These are phyloP conservation scores for Fusarium sp. DNA, from an alignment of 2,329 filamentous ascomycete species.

Conservation along the genomic window DNA sequence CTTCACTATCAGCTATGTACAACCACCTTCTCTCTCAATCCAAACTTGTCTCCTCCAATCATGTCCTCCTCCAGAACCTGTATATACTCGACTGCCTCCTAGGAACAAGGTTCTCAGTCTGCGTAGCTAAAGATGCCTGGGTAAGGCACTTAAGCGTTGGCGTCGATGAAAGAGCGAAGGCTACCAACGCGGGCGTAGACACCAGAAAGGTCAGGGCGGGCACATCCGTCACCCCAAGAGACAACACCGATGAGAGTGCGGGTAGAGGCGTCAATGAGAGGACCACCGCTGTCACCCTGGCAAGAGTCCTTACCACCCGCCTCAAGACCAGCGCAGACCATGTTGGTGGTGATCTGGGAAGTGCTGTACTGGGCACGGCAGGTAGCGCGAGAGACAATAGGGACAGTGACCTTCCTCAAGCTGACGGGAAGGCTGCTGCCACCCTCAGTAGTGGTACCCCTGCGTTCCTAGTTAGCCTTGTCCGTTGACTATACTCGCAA, in stretches of 20 bases:
- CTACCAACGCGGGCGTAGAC: slow-evolving; percentile 51
- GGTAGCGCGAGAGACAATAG: slow-evolving; percentile 47
- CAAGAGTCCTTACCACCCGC: slow-evolving; percentile 52
- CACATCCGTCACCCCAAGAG: slow-evolving; percentile 53
- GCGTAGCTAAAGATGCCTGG: neutral
- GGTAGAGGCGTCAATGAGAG: slow-evolving; percentile 45
- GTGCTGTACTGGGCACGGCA: slow-evolving; percentile 46
- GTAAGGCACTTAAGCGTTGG: slow-evolving; percentile 16
- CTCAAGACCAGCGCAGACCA: slow-evolving; percentile 52
- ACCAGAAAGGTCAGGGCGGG: slow-evolving; percentile 43
- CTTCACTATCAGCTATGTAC: neutral
- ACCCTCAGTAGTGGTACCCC: slow-evolving; percentile 44
- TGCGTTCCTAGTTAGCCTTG: slow-evolving; percentile 9
- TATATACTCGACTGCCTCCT: too few species aligned
- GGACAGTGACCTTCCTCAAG: slow-evolving; percentile 52
- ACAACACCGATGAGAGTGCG: slow-evolving; percentile 48
- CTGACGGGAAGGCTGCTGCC: slow-evolving; percentile 24
- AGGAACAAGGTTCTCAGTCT: too few species aligned
- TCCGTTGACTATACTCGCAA: neutral
- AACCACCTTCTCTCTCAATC: too few species aligned
- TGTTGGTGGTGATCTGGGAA: slow-evolving; percentile 48
- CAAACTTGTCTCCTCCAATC: neutral
- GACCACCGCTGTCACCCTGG: slow-evolving; percentile 53
- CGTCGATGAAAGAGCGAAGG: slow-evolving; percentile 48
- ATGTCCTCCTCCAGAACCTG: too few species aligned